Evolutionary conservation across 495 filamentous ascomycete species (phyloP).

Genomic region (Apodospora peruviana): DNA sequence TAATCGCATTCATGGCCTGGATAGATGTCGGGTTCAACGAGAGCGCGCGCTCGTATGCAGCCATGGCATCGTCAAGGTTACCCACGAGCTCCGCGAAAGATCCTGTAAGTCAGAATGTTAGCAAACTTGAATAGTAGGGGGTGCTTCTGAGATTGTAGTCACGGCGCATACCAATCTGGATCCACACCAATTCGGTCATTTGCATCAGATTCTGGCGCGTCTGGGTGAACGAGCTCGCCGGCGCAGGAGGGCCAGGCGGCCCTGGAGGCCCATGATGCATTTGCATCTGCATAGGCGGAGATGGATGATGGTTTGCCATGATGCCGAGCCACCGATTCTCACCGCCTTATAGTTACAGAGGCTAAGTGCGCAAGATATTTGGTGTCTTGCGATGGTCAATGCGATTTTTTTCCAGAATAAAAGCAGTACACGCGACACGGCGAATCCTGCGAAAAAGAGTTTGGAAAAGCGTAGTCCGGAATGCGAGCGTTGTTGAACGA

Average conservation of each 20-base stretch:
- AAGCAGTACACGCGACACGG: too few species aligned
- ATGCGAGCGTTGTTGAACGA: too few species aligned
- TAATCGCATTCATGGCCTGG: constrained; percentile 90
- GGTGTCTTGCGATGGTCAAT: too few species aligned
- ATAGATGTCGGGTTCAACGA: constrained; percentile 85
- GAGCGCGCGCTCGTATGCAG: constrained; percentile 83
- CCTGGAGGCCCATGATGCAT: constrained; percentile 50
- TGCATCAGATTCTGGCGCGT: constrained; percentile 39
- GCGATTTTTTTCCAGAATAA: too few species aligned
- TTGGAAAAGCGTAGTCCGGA: too few species aligned
- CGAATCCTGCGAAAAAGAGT: too few species aligned
- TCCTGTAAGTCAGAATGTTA: constrained; percentile 48
- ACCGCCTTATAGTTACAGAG: too few species aligned
- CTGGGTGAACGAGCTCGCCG: constrained; percentile 27
- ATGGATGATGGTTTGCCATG: constrained; percentile 54
- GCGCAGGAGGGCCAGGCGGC: constrained; percentile 39
- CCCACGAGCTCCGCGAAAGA: constrained; percentile 82
- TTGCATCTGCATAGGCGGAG: constrained; percentile 52
- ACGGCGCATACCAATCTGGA: constrained; percentile 71
- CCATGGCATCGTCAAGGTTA: constrained; percentile 80
- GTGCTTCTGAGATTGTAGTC: not conserved
- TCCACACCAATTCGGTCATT: constrained; percentile 85
- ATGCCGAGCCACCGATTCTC: constrained; percentile 4
- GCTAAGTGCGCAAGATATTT: too few species aligned
- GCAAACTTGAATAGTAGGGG: not conserved